Evolutionary conservation across 441 rosid species (phyloP).

Genomic region (Populus tomentosa): DNA sequence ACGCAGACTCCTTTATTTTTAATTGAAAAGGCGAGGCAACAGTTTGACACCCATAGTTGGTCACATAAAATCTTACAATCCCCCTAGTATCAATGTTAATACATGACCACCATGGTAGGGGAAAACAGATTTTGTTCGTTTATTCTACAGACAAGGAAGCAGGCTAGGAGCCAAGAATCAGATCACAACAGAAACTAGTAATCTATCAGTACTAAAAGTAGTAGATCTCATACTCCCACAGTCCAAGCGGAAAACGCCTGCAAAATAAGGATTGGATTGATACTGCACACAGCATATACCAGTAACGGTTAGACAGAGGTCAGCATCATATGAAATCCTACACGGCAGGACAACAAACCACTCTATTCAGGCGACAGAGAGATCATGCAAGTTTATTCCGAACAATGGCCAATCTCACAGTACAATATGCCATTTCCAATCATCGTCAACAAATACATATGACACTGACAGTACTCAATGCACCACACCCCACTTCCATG

Average conservation of each 20-base stretch:
- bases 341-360: neutral
- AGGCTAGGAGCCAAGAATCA: neutral
- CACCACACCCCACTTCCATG: neutral
- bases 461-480: neutral
- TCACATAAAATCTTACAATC: neutral
- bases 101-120: neutral
- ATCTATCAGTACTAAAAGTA: neutral
- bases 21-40: neutral
- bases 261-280: neutral
- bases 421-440: neutral
- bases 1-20: neutral
- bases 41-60: neutral
- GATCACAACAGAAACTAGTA: neutral
- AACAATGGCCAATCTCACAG: neutral
- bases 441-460: neutral
- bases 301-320: neutral
- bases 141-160: neutral
- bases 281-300: neutral
- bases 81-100: neutral
- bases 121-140: neutral
- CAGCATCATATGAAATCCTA: neutral
- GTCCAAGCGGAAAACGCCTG: neutral
- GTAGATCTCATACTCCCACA: neutral
- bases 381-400: neutral
- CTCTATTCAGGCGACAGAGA: neutral